Percentiles rank a stretch among this genome's conserved stretches.
Conservation (phyloP, 2,329 filamentous ascomycete species). For the Beauveria caledonica region DNA sequence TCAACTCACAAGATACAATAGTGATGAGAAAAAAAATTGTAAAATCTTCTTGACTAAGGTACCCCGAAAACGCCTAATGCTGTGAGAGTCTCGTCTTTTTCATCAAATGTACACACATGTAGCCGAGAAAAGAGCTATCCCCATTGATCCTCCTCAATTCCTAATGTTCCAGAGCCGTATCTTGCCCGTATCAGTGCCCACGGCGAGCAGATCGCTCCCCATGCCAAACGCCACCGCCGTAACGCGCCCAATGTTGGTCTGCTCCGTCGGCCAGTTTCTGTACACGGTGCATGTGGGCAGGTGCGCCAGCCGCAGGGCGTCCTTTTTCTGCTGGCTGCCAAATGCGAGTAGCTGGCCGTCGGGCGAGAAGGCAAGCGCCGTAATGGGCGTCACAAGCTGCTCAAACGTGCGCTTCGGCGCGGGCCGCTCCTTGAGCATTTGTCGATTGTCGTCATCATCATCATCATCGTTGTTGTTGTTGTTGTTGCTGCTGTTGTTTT, state of each 20-base stretch:
- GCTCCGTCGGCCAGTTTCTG: constrained; percentile 90
- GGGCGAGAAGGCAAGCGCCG: constrained; percentile 69
- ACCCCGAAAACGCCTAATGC: constrained; percentile 7
- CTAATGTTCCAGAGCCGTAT: constrained; percentile 87
- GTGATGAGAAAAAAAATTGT: background rate
- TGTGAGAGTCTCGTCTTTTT: constrained; percentile 4
- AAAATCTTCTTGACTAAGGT: background rate
- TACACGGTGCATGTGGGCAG: constrained; percentile 89
- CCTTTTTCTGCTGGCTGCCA: constrained; percentile 78
- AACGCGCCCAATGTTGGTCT: constrained; percentile 80
- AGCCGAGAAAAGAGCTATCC: background rate
- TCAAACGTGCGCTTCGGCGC: constrained; percentile 68
- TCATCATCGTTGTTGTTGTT: no score
- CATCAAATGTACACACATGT: background rate
- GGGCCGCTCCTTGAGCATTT: constrained; percentile 55
- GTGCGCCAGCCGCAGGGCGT: constrained; percentile 81
- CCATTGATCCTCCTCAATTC: constrained; percentile 33
- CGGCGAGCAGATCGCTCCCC: constrained; percentile 63
- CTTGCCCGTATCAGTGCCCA: constrained; percentile 83
- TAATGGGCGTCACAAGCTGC: constrained; percentile 81
- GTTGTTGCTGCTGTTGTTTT: constrained; percentile 11
- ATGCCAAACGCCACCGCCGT: constrained; percentile 62
- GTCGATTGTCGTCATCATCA: constrained; percentile 21
- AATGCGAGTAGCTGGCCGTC: constrained; percentile 88
- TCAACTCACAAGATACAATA: background rate